These are phyloP conservation scores for Komagataella kurtzmanii DNA, from an alignment of 805 yeast species.

Conservation along the genomic window DNA sequence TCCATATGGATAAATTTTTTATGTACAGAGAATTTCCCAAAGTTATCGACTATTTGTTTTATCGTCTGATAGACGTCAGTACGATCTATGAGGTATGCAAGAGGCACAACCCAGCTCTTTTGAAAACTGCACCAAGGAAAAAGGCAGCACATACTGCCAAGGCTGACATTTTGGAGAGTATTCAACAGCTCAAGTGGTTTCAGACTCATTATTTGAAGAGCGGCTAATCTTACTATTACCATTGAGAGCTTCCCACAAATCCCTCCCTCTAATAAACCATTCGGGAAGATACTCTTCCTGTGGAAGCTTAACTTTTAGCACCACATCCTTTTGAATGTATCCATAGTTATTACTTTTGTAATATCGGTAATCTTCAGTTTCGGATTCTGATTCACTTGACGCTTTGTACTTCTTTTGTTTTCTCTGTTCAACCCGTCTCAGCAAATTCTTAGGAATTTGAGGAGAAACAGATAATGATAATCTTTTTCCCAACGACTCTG, in stretches of 20 bases:
- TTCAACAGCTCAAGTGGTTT: conserved; percentile 71
- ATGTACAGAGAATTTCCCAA: conserved; percentile 75
- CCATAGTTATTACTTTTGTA: conserved; percentile 1
- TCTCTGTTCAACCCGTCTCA: conserved; percentile 38
- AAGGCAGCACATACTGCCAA: conserved; percentile 72
- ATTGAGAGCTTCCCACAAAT: conserved; percentile 41
- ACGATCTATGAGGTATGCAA: conserved; percentile 66
- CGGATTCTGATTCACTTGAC: conserved; percentile 9
- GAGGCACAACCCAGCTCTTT: conserved; percentile 60
- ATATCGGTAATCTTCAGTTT: conserved; percentile 13
- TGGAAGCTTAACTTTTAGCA: conserved; percentile 38
- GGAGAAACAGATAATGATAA: conserved; percentile 51
- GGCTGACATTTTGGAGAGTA: conserved; percentile 81
- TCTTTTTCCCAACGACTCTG: conserved; percentile 20
- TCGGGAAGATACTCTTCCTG: conserved; percentile 49
- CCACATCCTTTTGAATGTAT: conserved; percentile 21
- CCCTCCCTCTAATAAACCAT: conserved; percentile 61
- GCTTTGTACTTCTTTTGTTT: conserved; percentile 20
- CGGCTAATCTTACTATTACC: conserved; percentile 5
- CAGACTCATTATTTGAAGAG: conserved; percentile 42
- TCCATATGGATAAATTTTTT: conserved; percentile 84
- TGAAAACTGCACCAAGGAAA: conserved; percentile 49
- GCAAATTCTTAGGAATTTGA: conserved; percentile 49
- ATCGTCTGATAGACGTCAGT: conserved; percentile 86
- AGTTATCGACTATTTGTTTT: conserved; percentile 45